Percentiles rank a stretch among this genome's conserved stretches.
Evolutionary conservation across 495 filamentous ascomycete species (phyloP).

Genomic region (Collariella sp.): DNA sequence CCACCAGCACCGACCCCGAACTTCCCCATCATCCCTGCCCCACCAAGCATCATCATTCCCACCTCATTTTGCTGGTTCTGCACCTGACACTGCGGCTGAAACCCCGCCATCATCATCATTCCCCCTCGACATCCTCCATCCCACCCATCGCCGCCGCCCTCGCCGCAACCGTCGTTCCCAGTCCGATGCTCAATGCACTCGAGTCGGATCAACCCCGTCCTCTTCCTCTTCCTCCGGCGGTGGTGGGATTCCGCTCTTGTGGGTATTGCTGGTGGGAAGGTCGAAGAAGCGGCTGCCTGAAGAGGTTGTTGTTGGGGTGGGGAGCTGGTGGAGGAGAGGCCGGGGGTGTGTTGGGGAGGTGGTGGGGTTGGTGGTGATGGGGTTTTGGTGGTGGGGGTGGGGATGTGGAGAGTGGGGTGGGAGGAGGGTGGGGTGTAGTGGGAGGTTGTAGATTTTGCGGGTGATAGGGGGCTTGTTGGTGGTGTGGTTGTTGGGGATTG

Average conservation of each 20-base stretch:
- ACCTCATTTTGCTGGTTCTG: conserved; percentile 26
- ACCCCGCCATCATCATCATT: neutral
- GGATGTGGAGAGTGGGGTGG: conserved; percentile 20
- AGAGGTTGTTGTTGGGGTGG: conserved; percentile 30
- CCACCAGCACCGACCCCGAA: conserved; percentile 28
- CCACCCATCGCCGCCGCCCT: conserved; percentile 14
- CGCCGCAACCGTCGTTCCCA: conserved; percentile 28
- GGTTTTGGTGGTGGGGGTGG: conserved; percentile 43
- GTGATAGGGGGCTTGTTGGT: conserved; percentile 15
- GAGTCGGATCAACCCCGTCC: conserved; percentile 19
- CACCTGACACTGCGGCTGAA: conserved; percentile 16
- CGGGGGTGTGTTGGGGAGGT: conserved; percentile 23
- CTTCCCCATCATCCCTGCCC: conserved; percentile 28
- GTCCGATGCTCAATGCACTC: conserved; percentile 22
- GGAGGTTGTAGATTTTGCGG: no score
- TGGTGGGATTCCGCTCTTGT: conserved; percentile 11
- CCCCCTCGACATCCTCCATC: neutral
- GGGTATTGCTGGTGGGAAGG: conserved; percentile 22
- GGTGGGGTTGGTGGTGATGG: conserved; percentile 23
- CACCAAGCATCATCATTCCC: neutral
- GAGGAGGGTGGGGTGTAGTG: conserved; percentile 28
- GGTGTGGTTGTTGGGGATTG: neutral
- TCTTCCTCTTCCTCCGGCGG: conserved; percentile 5
- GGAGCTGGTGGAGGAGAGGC: conserved; percentile 39
- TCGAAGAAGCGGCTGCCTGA: conserved; percentile 35